Evolutionary conservation across 164 flowering plant species (phyloP), one percentile per base, ranked within the genome.

Genomic region (Vitis rupestris): DNA sequence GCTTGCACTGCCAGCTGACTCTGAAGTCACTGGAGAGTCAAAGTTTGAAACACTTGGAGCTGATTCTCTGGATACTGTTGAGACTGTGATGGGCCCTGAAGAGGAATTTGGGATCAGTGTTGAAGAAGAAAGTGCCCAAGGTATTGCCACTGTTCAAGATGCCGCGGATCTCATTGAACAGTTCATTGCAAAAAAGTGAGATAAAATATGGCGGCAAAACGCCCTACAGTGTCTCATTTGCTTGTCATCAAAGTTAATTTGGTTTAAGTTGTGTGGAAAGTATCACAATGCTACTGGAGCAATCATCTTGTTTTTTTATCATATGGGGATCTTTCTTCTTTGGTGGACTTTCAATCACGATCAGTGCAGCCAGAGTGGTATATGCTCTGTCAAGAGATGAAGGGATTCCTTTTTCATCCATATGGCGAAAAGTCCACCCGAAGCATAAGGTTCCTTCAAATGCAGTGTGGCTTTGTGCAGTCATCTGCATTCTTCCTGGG

Each of bases 61-160:
- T 72, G 84, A 81, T 70, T 81, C 84, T 66, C 79, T 81, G 48
- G 84, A 81, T 52, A 81, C 84, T 68, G 84, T 79, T 71, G 97
- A 94, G 82, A 91, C 91, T 74, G 98, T 93, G 65, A 93, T 91
- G 98, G 92, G 89, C 59, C 87, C 91, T 2, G 98, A 91, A 71
- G 98, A 93, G 17, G 17, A 17, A 17, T 17, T 17, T 17, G 17
- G 17, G 17, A 17, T 17, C 17, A 17, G 17, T 17, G 17, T 17
- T 17, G 17, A 17, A 17, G 17, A 17, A 17, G 17, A 17, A 17
- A 17, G 17, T 17, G 17, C 17, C 17, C 17, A 17, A 17, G 17
- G 17, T 17, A 17, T 17, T 17, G 17, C 17, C 17, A 17, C 17
- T 17, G 17, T 17, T 17, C 17, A 17, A 17, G 17, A 17, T 17